These are phyloP conservation scores for Rhytidiadelphus loreus DNA, from an alignment of 225 moss, liverwort and hornwort species.

Conservation along the genomic window DNA sequence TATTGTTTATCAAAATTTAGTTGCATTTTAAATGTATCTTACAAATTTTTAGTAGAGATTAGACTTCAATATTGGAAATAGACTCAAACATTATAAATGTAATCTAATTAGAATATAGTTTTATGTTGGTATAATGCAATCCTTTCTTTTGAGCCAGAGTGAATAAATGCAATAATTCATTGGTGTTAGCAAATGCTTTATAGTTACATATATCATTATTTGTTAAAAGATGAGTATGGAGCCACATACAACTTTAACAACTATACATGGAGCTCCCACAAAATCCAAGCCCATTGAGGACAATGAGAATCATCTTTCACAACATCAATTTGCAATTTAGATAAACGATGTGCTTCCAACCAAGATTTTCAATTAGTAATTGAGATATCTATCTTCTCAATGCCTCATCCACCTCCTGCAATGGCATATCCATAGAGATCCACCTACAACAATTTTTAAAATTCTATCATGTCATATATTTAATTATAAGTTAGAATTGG, in stretches of 20 bases:
- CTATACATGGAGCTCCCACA: slow-evolving; percentile 45
- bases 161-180: too few relatives aligned
- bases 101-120: too few relatives aligned
- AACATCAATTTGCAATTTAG: slow-evolving; percentile 3
- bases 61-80: not conserved
- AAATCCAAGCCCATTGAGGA: slow-evolving; percentile 55
- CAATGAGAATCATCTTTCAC: slow-evolving; percentile 19
- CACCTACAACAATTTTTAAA: not conserved
- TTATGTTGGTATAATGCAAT: not conserved
- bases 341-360: slow-evolving; percentile 31
- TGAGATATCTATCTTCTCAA: slow-evolving; percentile 59
- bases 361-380: slow-evolving; percentile 35
- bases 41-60: not conserved
- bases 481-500: too few relatives aligned
- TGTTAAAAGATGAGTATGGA: not conserved
- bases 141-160: not conserved
- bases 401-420: slow-evolving; percentile 45
- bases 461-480: not conserved
- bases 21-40: not conserved
- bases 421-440: slow-evolving; percentile 59
- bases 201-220: not conserved
- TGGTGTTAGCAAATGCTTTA: accelerated
- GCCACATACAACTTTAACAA: slow-evolving; percentile 48
- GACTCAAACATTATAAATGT: too few relatives aligned
- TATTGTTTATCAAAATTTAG: too few relatives aligned